Evolutionary conservation across 495 filamentous ascomycete species (phyloP).

Genomic region (Friedmanniomyces simplex): DNA sequence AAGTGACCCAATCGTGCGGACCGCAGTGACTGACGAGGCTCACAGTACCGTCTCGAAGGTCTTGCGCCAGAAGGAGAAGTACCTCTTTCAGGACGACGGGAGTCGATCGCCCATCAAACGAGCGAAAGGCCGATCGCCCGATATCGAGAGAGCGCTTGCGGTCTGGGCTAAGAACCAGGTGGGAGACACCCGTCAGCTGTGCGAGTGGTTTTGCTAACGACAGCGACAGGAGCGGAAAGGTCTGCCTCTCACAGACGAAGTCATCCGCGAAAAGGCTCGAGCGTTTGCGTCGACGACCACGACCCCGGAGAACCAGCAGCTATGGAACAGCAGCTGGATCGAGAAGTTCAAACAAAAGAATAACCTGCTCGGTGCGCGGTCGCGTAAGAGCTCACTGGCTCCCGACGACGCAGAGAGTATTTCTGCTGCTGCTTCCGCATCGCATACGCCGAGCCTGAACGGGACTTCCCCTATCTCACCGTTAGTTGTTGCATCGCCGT

Average conservation of each 20-base stretch:
- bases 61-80: constrained; percentile 91
- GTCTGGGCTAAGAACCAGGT: constrained; percentile 68
- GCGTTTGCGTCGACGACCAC: constrained; percentile 68
- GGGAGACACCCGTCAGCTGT: neutral
- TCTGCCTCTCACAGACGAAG: constrained; percentile 62
- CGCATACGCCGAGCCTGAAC: constrained; percentile 50
- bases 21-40: neutral
- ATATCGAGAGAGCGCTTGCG: constrained; percentile 88
- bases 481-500: constrained; percentile 49
- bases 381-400: constrained; percentile 54
- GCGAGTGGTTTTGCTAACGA: neutral
- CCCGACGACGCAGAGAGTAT: constrained; percentile 29
- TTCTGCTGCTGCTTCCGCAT: constrained; percentile 30
- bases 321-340: constrained; percentile 69
- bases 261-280: constrained; percentile 77
- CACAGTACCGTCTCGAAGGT: constrained; percentile 94
- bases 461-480: constrained; percentile 68
- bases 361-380: constrained; percentile 54
- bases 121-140: constrained; percentile 81
- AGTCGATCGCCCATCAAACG: constrained; percentile 81
- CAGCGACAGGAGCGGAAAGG: constrained; percentile 56
- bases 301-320: constrained; percentile 64
- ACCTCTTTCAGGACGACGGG: constrained; percentile 79
- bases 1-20: neutral
- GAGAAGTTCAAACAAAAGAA: constrained; percentile 97